Evolutionary conservation across 805 yeast genomes (phyloP).

Genomic region (Pichia scutulata): DNA sequence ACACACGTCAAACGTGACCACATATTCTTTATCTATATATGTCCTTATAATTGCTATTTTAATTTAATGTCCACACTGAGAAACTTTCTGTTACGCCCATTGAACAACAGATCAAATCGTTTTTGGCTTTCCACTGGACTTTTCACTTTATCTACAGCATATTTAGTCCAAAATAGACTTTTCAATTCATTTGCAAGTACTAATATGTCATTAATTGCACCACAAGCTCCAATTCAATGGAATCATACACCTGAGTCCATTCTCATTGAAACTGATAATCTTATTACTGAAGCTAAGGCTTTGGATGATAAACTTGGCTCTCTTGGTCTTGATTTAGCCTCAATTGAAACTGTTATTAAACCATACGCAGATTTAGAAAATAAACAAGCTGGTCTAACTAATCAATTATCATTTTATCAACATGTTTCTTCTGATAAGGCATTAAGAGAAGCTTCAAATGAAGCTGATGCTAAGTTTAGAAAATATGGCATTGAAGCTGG

Average conservation of each 20-base stretch:
- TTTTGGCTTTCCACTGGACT: slow-evolving; percentile 10
- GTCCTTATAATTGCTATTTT: not conserved
- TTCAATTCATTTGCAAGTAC: not conserved
- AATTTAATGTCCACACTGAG: not conserved
- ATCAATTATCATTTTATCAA: slow-evolving; percentile 59
- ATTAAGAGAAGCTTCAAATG: slow-evolving; percentile 63
- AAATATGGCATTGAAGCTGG: slow-evolving; percentile 56
- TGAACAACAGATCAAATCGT: not conserved
- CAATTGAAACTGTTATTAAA: slow-evolving; percentile 47
- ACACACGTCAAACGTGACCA: not conserved
- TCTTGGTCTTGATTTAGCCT: slow-evolving; percentile 33
- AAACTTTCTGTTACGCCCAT: not conserved
- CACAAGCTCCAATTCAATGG: slow-evolving; percentile 50
- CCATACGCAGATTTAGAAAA: slow-evolving; percentile 49
- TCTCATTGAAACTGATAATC: slow-evolving; percentile 32
- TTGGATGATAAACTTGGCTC: slow-evolving; percentile 50
- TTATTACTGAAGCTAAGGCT: slow-evolving; percentile 36
- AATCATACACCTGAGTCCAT: slow-evolving; percentile 46
- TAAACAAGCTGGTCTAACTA: slow-evolving; percentile 34
- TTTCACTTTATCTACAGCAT: slow-evolving; percentile 7
- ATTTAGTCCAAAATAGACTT: slow-evolving; percentile 7
- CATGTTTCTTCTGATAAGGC: slow-evolving; percentile 59
- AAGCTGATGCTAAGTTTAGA: slow-evolving; percentile 51
- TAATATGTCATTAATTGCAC: slow-evolving; percentile 14
- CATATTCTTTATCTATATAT: not conserved